These are phyloP conservation scores for Globisporangium cylindrosporum DNA, from an alignment of 352 stramenopile genomes.

Conservation along the genomic window DNA sequence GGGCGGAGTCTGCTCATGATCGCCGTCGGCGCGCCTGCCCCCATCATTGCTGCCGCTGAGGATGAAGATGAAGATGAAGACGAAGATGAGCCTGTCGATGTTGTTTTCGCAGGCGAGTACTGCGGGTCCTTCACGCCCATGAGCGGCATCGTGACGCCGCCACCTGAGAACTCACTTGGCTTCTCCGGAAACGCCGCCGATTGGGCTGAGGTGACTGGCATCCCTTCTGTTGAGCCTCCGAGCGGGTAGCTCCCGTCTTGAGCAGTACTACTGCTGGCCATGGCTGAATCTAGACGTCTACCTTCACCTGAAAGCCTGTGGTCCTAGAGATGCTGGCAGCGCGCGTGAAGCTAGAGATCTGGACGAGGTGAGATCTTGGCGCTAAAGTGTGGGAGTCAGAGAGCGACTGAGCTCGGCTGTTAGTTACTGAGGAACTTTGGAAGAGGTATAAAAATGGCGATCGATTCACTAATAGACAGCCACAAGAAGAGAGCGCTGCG, in stretches of 20 bases:
- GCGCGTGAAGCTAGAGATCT: background rate
- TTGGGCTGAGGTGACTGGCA: background rate
- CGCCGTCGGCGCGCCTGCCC: constrained; percentile 4
- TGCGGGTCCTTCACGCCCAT: constrained; percentile 1
- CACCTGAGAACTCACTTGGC: constrained; percentile 10
- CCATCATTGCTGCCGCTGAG: background rate
- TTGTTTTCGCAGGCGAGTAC: constrained; percentile 7
- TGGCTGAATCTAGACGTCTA: background rate
- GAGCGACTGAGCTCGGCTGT: background rate
- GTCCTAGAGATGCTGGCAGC: background rate
- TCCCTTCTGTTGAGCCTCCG: background rate
- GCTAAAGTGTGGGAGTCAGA: background rate
- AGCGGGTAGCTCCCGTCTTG: constrained; percentile 6
- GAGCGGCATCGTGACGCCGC: background rate
- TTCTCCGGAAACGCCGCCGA: constrained; percentile 12
- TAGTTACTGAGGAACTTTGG: background rate
- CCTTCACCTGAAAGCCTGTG: background rate
- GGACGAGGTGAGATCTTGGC: background rate
- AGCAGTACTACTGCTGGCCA: background rate
- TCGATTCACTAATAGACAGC: background rate
- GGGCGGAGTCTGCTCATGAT: constrained; percentile 28
- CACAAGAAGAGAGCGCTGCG: background rate
- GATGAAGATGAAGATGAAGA: background rate
- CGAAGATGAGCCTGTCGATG: background rate
- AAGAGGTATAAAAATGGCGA: background rate